These are phyloP conservation scores for Leptographium wingfieldii DNA, from an alignment of 2,329 filamentous ascomycete genomes.

Conservation along the genomic window DNA sequence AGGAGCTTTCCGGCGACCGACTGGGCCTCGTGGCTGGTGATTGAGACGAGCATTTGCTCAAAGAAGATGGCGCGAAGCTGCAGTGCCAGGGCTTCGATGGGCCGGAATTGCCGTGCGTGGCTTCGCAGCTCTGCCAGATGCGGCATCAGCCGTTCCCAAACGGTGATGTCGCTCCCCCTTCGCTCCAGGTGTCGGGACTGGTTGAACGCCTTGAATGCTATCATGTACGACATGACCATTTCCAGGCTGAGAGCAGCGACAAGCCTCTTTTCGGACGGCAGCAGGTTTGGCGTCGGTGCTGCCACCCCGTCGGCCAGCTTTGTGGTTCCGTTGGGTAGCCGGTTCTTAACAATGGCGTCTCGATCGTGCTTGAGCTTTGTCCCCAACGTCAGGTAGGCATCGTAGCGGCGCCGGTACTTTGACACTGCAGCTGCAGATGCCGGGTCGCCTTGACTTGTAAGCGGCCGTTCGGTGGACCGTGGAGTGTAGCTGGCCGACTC, in stretches of 20 bases:
- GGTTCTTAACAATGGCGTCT: constrained; percentile 28
- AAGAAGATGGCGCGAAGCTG: constrained; percentile 31
- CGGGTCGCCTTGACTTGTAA: constrained; percentile 21
- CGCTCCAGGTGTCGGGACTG: constrained; percentile 30
- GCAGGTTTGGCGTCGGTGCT: neutral
- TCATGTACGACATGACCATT: constrained; percentile 39
- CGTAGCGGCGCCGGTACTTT: constrained; percentile 23
- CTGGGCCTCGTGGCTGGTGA: constrained; percentile 19
- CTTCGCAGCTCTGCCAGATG: constrained; percentile 28
- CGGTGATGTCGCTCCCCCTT: constrained; percentile 25
- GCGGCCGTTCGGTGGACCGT: constrained; percentile 24
- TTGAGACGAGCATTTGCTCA: constrained; percentile 26
- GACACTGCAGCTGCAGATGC: constrained; percentile 15
- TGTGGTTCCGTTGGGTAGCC: constrained; percentile 10
- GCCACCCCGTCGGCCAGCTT: constrained; percentile 12
- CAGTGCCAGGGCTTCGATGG: constrained; percentile 27
- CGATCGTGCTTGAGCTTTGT: constrained; percentile 42
- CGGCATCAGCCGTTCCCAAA: constrained; percentile 33
- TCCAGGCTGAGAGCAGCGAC: constrained; percentile 32
- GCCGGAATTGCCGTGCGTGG: constrained; percentile 22
- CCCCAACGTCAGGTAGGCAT: constrained; percentile 28
- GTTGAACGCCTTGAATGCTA: constrained; percentile 38
- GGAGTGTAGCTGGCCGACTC: constrained; percentile 29
- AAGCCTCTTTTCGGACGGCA: constrained; percentile 25
- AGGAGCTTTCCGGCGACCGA: constrained; percentile 17